Conservation (phyloP, 2,329 filamentous ascomycete genomes). For the Stagonosporopsis vannaccii region DNA sequence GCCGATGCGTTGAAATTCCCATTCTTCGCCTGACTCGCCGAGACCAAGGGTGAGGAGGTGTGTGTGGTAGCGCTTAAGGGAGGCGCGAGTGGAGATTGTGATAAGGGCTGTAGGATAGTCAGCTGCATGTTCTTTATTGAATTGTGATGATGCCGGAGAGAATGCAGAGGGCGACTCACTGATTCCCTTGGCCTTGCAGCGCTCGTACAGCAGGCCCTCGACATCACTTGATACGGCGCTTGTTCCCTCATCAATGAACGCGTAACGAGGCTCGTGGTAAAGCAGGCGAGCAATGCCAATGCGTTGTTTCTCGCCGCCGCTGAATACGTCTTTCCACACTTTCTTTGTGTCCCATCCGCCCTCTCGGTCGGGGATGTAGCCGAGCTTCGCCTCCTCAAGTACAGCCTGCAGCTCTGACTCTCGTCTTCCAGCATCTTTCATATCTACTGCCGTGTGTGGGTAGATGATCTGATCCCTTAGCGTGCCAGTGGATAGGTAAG, state of each 20-base stretch:
- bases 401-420: conserved; percentile 81
- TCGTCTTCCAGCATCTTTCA: conserved; percentile 79
- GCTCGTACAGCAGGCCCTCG: conserved; percentile 91
- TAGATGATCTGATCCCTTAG: conserved; percentile 98
- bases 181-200: conserved; percentile 89
- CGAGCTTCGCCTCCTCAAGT: conserved; percentile 82
- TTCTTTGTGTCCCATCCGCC: conserved; percentile 97
- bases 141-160: background rate
- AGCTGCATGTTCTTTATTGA: background rate
- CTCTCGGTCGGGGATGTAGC: conserved; percentile 89
- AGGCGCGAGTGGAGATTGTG: conserved; percentile 93
- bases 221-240: conserved; percentile 94
- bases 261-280: conserved; percentile 94
- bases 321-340: conserved; percentile 98
- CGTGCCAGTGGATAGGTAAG: conserved; percentile 90
- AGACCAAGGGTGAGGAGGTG: conserved; percentile 86
- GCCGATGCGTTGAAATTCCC: conserved; percentile 93
- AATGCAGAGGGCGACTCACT: conserved; percentile 65
- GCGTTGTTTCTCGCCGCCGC: conserved; percentile 94
- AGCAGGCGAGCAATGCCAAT: conserved; percentile 89
- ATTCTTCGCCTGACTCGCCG: conserved; percentile 82
- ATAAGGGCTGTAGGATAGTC: conserved; percentile 70
- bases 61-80: conserved; percentile 93
- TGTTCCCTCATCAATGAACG: conserved; percentile 94
- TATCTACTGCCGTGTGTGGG: conserved; percentile 91